These are phyloP conservation scores for Fusarium guadeloupense DNA, from an alignment of 2,329 filamentous ascomycete genomes.

Conservation along the genomic window DNA sequence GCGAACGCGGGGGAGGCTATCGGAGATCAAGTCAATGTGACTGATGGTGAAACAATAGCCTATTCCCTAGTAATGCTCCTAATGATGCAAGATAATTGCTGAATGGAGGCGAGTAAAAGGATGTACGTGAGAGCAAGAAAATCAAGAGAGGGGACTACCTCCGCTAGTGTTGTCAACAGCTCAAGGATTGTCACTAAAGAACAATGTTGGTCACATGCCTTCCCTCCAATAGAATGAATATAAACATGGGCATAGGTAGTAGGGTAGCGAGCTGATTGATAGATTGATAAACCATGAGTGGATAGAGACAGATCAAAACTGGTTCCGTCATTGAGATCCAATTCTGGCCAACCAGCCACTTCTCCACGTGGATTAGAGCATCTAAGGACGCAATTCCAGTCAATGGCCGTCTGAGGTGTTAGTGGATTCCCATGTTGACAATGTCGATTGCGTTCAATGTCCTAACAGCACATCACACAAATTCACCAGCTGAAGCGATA, in stretches of 20 bases:
- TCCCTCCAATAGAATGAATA: neutral
- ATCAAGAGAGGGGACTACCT: slow-evolving; percentile 2
- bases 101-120: slow-evolving; percentile 8
- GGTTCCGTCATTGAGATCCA: neutral
- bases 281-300: slow-evolving; percentile 10
- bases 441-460: neutral
- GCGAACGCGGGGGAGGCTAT: neutral
- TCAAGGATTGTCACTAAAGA: slow-evolving; percentile 17
- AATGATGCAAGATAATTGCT: neutral
- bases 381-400: neutral
- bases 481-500: slow-evolving; percentile 21
- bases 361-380: slow-evolving; percentile 28
- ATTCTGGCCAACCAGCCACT: slow-evolving; percentile 10
- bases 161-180: slow-evolving; percentile 7
- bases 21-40: neutral
- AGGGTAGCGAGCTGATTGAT: slow-evolving; percentile 10
- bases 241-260: slow-evolving; percentile 14
- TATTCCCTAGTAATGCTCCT: slow-evolving; percentile 1
- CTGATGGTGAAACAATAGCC: neutral
- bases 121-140: slow-evolving; percentile 9
- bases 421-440: neutral
- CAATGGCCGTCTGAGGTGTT: slow-evolving; percentile 3
- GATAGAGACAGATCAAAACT: neutral
- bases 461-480: slow-evolving; percentile 13
- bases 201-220: slow-evolving; percentile 2